Evolutionary conservation across 2,329 filamentous ascomycete species (phyloP).

Genomic region (Juglanconis sp.): DNA sequence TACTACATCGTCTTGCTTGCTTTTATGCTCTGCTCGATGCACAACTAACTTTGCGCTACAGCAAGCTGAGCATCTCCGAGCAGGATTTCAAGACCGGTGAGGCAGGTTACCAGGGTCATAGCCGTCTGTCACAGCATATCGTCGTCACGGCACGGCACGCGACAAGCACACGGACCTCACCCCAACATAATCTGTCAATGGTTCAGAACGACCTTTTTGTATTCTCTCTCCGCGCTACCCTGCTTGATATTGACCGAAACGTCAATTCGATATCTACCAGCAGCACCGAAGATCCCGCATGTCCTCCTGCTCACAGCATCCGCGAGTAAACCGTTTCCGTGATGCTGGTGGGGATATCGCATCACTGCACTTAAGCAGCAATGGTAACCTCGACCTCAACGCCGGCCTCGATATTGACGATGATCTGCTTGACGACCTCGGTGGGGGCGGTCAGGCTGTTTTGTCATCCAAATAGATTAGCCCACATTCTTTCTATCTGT

Average conservation of each 20-base stretch:
- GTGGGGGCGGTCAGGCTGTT: slow-evolving; percentile 86
- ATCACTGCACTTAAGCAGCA: slow-evolving; percentile 59
- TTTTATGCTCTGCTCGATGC: neutral
- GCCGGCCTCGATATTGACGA: slow-evolving; percentile 92
- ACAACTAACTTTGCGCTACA: too few species aligned
- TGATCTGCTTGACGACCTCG: slow-evolving; percentile 95
- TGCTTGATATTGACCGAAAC: slow-evolving; percentile 2
- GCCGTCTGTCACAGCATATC: neutral
- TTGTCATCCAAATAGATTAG: slow-evolving; percentile 14
- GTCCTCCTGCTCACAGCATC: neutral
- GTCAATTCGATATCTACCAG: neutral
- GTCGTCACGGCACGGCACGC: neutral
- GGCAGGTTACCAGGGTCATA: neutral
- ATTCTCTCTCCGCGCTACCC: slow-evolving; percentile 7
- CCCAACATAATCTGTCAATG: neutral
- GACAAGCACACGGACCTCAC: neutral
- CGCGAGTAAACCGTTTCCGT: neutral
- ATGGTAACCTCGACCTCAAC: slow-evolving; percentile 93
- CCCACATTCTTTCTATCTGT: slow-evolving; percentile 18
- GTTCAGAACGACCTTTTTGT: neutral
- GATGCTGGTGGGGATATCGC: neutral
- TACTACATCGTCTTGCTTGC: neutral
- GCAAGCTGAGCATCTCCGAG: too few species aligned
- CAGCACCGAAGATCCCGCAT: neutral
- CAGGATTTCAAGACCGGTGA: too few species aligned